These are phyloP conservation scores for Speleostelium caveatum DNA, from an alignment of 78 protist species.

Conservation along the genomic window DNA sequence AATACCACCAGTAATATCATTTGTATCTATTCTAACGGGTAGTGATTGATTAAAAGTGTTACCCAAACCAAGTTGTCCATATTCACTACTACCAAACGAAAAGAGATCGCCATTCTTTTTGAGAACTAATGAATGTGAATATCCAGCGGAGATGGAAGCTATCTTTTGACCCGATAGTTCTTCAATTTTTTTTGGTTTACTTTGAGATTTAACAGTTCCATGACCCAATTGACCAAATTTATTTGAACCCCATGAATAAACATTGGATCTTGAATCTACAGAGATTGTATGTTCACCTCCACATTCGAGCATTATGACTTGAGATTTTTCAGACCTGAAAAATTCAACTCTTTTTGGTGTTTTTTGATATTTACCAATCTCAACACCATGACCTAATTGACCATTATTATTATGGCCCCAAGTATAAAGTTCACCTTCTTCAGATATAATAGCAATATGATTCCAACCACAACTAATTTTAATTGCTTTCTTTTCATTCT, in stretches of 20 bases:
- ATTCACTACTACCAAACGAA: slow-evolving; percentile 60
- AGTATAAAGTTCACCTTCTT: slow-evolving; percentile 58
- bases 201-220: slow-evolving; percentile 38
- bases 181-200: slow-evolving; percentile 55
- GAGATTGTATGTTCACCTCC: slow-evolving; percentile 76
- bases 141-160: slow-evolving; percentile 48
- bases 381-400: slow-evolving; percentile 76
- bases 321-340: slow-evolving; percentile 19
- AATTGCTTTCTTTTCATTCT: slow-evolving; percentile 43
- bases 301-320: slow-evolving; percentile 36
- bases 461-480: slow-evolving; percentile 76
- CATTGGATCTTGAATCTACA: slow-evolving; percentile 8
- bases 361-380: slow-evolving; percentile 29
- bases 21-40: slow-evolving; percentile 48
- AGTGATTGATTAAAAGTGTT: slow-evolving; percentile 4
- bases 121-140: slow-evolving; percentile 54
- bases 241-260: slow-evolving; percentile 72
- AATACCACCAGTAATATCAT: slow-evolving; percentile 2
- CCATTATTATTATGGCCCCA: slow-evolving; percentile 69
- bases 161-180: slow-evolving; percentile 37
- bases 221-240: slow-evolving; percentile 78
- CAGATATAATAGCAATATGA: slow-evolving; percentile 39
- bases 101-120: slow-evolving; percentile 54
- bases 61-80: slow-evolving; percentile 71
- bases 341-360: slow-evolving; percentile 50